A percentile compares a stretch with the other conserved stretches of the same genome.
phyloP scores from a whole-genome alignment of 352 stramenopile species.

The Phytophthora multivora region DNA sequence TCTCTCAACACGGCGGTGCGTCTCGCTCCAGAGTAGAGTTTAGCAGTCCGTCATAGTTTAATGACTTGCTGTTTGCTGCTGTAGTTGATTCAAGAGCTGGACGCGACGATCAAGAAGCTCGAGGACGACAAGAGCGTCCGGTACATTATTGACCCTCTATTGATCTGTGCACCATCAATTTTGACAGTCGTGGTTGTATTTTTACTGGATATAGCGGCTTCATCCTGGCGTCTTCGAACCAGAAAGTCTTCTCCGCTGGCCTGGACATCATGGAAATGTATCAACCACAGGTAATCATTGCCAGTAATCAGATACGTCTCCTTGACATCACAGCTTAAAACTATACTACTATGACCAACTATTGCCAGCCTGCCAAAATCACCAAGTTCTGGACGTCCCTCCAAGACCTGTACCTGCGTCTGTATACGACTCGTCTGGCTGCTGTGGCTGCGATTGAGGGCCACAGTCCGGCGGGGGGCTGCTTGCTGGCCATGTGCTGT shows the following conservation, averaged over 20 bases:
- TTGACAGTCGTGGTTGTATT: constrained; percentile 1
- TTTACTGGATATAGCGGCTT: constrained; percentile 48
- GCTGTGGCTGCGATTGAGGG: constrained; percentile 91
- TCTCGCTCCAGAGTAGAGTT: not conserved
- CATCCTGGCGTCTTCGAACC: constrained; percentile 78
- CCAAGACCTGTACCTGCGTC: constrained; percentile 92
- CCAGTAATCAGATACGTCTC: not conserved
- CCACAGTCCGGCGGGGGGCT: constrained; percentile 93
- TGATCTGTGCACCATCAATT: not conserved
- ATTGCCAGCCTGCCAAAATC: constrained; percentile 53
- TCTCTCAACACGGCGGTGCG: constrained; percentile 75
- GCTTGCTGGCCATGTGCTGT: constrained; percentile 93
- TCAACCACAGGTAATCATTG: constrained; percentile 63
- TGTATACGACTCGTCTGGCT: constrained; percentile 92
- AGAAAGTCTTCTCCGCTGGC: constrained; percentile 90
- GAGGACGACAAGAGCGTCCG: constrained; percentile 78
- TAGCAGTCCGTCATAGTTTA: not conserved
- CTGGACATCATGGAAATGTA: constrained; percentile 95
- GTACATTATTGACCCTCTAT: constrained; percentile 29
- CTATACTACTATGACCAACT: not conserved
- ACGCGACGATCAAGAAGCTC: constrained; percentile 71
- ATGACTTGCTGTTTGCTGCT: not conserved
- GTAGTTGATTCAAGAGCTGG: constrained; percentile 72
- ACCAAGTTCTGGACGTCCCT: constrained; percentile 92
- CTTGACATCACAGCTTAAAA: not conserved